Base-by-base conservation (phyloP, 2,329 filamentous ascomycete genomes). In the Ascochyta pisi region DNA sequence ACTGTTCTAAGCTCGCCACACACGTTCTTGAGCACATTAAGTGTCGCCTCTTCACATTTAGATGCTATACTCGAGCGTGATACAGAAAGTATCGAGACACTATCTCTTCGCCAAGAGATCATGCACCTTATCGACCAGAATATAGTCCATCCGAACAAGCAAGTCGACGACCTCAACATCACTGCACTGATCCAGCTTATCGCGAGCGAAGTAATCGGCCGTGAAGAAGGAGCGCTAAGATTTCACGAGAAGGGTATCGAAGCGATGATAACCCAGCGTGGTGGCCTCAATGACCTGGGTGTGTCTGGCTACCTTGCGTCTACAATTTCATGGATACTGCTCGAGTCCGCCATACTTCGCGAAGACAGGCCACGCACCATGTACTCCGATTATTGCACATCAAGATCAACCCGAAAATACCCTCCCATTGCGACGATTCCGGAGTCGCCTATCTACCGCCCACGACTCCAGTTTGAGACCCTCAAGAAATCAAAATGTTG, bases 11-110 rank as follows among this genome's bases (percentile, higher is more conserved):
- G 64, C 12, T 57, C 69, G 8, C 62, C 68, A 10, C 73, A 75
- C 22, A 69, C 74, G 1, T 77, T 74, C 40, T 67, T 77, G 3
- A 76, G 74, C 38, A 76, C 74, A 0, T 60, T 77, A 10, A 71
- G 69, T 50, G 65, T 74, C 33, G 70, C 74, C 7, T 69, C 73
- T 0, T 65, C 69, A 7, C 70, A 76, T 41, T 51, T 67, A 12
- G 74, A 76, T 47, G 69, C 70, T 3, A 59, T 74, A 16, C 38
- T 65, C 6, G 62, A 66, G 3, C 49, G 54, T 1, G 22, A 44
- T 12, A 33, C 61, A 3, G 71, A 76, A 46, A 76, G 71, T 45
- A 40, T 73, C 2, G 63, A 68, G 37, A 74, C 72, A 4, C 46
- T 65, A 6, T 65, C 65, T 5, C 63, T 76, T 15, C 68, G 70